Percentiles rank a stretch among this genome's conserved stretches.
phyloP scores from a whole-genome alignment of 768 basidiomycete genomes.

The Lentinula raphanica region DNA sequence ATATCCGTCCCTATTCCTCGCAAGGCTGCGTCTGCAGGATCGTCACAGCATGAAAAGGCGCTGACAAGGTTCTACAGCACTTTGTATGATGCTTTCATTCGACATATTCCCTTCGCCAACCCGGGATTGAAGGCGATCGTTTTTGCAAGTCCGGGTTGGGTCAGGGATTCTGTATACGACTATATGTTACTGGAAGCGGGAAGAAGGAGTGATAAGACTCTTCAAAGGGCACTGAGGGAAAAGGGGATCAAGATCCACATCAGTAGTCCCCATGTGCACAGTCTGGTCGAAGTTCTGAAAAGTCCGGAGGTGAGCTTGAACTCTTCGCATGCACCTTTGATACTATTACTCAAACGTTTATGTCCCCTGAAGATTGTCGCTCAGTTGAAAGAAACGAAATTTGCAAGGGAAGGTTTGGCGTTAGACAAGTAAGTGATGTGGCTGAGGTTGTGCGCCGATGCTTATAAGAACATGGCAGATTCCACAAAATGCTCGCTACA shows the following conservation, averaged over 20 bases:
- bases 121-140: slow-evolving; percentile 81
- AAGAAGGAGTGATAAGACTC: slow-evolving; percentile 71
- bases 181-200: slow-evolving; percentile 80
- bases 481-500: slow-evolving; percentile 94
- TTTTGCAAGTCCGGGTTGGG: slow-evolving; percentile 96
- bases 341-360: background rate
- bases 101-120: slow-evolving; percentile 83
- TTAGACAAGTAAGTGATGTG: slow-evolving; percentile 64
- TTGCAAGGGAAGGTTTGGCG: slow-evolving; percentile 87
- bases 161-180: slow-evolving; percentile 82
- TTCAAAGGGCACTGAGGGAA: slow-evolving; percentile 70
- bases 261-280: slow-evolving; percentile 92
- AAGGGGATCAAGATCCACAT: slow-evolving; percentile 91
- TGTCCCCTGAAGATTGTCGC: slow-evolving; percentile 47
- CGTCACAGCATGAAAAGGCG: slow-evolving; percentile 90
- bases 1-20: slow-evolving; percentile 87
- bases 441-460: background rate
- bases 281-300: slow-evolving; percentile 87
- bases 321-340: background rate
- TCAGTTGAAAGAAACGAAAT: slow-evolving; percentile 91
- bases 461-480: slow-evolving; percentile 43
- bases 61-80: slow-evolving; percentile 77
- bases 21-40: slow-evolving; percentile 77
- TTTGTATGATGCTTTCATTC: slow-evolving; percentile 79
- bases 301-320: slow-evolving; percentile 76